Conservation (phyloP, 139 green algal species). For the Tetradesmus obliquus region DNA sequence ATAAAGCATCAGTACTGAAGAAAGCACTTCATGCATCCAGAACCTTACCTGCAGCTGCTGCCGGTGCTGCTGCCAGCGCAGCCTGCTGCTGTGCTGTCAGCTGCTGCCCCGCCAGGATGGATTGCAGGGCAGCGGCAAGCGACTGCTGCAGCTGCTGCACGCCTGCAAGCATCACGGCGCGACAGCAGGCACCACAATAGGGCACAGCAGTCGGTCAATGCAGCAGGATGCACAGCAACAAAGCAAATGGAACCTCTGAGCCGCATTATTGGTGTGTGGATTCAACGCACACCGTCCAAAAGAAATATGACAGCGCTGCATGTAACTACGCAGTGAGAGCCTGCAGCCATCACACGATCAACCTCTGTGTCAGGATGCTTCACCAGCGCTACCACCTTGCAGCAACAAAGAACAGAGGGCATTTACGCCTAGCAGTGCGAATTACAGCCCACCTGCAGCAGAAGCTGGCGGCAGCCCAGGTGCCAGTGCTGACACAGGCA, state of each 20-base stretch:
- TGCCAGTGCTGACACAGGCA: slow-evolving; percentile 32
- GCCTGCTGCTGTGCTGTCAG: slow-evolving; percentile 27
- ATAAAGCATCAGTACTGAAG: background rate
- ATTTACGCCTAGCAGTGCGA: too few species aligned
- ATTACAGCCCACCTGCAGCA: background rate
- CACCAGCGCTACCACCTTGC: too few species aligned
- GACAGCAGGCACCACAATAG: background rate
- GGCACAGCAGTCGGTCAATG: background rate
- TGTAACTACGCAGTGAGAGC: too few species aligned
- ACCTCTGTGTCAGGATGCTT: too few species aligned
- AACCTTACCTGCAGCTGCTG: background rate
- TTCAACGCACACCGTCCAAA: too few species aligned
- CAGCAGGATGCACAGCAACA: background rate
- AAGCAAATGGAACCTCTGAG: background rate
- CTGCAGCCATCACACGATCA: too few species aligned
- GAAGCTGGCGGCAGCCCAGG: background rate
- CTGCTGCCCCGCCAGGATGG: slow-evolving; percentile 16
- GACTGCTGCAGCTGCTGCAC: background rate
- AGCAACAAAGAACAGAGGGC: too few species aligned
- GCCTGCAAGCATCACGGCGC: background rate
- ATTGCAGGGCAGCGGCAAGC: slow-evolving; percentile 9
- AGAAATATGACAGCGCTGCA: too few species aligned
- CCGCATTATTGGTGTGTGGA: too few species aligned
- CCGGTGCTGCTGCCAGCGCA: background rate
- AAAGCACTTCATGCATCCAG: background rate